A percentile compares a stretch with the other conserved stretches of the same genome.
phyloP scores from a whole-genome alignment of 2,329 filamentous ascomycete species.

The Cyphellophora attinorum region DNA sequence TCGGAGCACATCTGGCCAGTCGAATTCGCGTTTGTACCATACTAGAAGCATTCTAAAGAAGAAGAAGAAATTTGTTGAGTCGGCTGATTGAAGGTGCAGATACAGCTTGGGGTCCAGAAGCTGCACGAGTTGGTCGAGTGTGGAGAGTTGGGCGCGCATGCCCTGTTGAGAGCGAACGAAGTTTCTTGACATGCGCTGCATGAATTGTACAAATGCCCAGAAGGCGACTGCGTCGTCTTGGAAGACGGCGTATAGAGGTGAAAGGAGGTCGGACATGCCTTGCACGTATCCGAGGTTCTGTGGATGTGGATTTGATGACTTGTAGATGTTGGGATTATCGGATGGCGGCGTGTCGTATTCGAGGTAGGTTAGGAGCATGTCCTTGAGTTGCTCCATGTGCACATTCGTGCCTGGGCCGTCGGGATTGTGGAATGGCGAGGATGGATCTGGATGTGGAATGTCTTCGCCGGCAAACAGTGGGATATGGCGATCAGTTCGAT shows the following conservation, averaged over 20 bases:
- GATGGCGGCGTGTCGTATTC: slow-evolving; percentile 62
- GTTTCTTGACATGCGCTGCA: slow-evolving; percentile 96
- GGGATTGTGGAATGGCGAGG: slow-evolving; percentile 83
- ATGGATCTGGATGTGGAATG: slow-evolving; percentile 89
- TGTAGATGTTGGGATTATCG: slow-evolving; percentile 3
- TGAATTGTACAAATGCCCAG: slow-evolving; percentile 92
- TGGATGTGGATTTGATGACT: slow-evolving; percentile 14
- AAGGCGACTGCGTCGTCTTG: slow-evolving; percentile 96
- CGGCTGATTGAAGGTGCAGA: slow-evolving; percentile 75
- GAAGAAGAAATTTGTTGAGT: slow-evolving; percentile 99
- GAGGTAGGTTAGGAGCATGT: slow-evolving; percentile 97
- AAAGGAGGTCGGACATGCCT: slow-evolving; percentile 94
- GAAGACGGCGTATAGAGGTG: slow-evolving; percentile 91
- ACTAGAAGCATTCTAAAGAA: slow-evolving; percentile 96
- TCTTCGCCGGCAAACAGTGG: slow-evolving; percentile 96
- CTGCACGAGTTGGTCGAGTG: slow-evolving; percentile 88
- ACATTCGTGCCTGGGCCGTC: slow-evolving; percentile 90
- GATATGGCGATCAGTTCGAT: slow-evolving; percentile 88
- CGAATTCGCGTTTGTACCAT: slow-evolving; percentile 97
- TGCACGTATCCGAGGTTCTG: slow-evolving; percentile 92
- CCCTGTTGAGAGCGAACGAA: slow-evolving; percentile 92
- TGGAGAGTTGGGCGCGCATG: slow-evolving; percentile 84
- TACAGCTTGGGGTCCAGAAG: slow-evolving; percentile 96
- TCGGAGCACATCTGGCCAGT: slow-evolving; percentile 74
- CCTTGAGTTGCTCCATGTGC: slow-evolving; percentile 97